Conservation (phyloP, 108 stramenopile species). For the Cyclotella cryptica region DNA sequence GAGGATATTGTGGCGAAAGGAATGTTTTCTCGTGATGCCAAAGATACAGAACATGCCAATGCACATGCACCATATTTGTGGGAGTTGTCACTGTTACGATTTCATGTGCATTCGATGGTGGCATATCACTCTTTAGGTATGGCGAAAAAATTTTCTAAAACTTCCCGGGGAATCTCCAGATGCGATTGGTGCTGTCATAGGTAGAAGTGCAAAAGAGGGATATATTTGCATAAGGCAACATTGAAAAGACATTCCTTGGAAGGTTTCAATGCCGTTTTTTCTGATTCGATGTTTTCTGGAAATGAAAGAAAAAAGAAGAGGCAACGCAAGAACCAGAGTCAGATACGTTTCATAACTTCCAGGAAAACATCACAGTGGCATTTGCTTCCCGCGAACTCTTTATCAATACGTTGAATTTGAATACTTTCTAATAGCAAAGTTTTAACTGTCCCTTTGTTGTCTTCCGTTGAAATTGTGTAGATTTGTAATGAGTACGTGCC, state of each 20-base stretch:
- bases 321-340: slow-evolving; percentile 32
- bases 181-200: slow-evolving; percentile 50
- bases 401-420: slow-evolving; percentile 15
- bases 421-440: too few species aligned
- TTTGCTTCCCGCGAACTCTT: slow-evolving; percentile 22
- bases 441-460: too few species aligned
- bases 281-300: slow-evolving; percentile 15
- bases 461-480: too few species aligned
- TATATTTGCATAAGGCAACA: slow-evolving; percentile 56
- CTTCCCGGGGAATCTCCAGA: slow-evolving; percentile 77
- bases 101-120: slow-evolving; percentile 69
- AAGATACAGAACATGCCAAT: slow-evolving; percentile 84
- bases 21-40: slow-evolving; percentile 66
- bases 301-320: slow-evolving; percentile 25
- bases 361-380: slow-evolving; percentile 54
- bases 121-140: slow-evolving; percentile 64
- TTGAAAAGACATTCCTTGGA: slow-evolving; percentile 74
- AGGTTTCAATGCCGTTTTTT: neutral
- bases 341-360: slow-evolving; percentile 72
- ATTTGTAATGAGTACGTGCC: too few species aligned
- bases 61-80: slow-evolving; percentile 85
- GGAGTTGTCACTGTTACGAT: slow-evolving; percentile 76
- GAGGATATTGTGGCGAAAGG: slow-evolving; percentile 84
- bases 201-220: slow-evolving; percentile 56
- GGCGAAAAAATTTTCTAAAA: slow-evolving; percentile 62